phyloP scores from a whole-genome alignment of 2,329 filamentous ascomycete species.

The Colletotrichum euphorbiae region DNA sequence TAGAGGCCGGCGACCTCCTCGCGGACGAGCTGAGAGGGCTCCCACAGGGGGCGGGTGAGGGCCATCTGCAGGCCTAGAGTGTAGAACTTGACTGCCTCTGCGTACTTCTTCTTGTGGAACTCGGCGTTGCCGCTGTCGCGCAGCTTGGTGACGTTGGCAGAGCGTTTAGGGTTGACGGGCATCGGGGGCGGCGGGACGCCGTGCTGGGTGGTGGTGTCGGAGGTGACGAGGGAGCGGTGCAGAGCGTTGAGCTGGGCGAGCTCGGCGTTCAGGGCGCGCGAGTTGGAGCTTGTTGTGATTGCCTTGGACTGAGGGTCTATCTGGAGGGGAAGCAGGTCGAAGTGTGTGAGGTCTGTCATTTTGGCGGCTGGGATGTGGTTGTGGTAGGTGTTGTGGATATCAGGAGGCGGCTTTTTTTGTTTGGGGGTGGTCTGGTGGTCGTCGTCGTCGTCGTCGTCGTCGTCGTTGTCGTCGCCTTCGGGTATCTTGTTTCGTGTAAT shows the following conservation, averaged over 20 bases:
- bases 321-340: slow-evolving; percentile 83
- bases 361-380: slow-evolving; percentile 34
- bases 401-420: no score
- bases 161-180: slow-evolving; percentile 92
- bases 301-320: slow-evolving; percentile 87
- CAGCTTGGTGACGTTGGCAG: slow-evolving; percentile 88
- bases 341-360: slow-evolving; percentile 76
- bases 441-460: background rate
- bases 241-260: slow-evolving; percentile 82
- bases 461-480: background rate
- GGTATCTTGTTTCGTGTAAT: slow-evolving; percentile 11
- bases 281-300: slow-evolving; percentile 65
- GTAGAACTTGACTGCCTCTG: slow-evolving; percentile 85
- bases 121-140: slow-evolving; percentile 87
- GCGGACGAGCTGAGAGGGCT: slow-evolving; percentile 82
- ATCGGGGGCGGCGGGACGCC: slow-evolving; percentile 85
- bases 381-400: background rate
- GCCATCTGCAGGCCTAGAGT: slow-evolving; percentile 92
- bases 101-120: slow-evolving; percentile 81
- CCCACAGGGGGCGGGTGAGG: slow-evolving; percentile 83
- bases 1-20: slow-evolving; percentile 87
- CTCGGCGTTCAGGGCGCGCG: slow-evolving; percentile 69
- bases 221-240: slow-evolving; percentile 77
- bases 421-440: background rate
- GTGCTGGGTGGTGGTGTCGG: slow-evolving; percentile 65